Evolutionary conservation across 441 rosid genomes (phyloP).

Genomic region (Viola pubescens): DNA sequence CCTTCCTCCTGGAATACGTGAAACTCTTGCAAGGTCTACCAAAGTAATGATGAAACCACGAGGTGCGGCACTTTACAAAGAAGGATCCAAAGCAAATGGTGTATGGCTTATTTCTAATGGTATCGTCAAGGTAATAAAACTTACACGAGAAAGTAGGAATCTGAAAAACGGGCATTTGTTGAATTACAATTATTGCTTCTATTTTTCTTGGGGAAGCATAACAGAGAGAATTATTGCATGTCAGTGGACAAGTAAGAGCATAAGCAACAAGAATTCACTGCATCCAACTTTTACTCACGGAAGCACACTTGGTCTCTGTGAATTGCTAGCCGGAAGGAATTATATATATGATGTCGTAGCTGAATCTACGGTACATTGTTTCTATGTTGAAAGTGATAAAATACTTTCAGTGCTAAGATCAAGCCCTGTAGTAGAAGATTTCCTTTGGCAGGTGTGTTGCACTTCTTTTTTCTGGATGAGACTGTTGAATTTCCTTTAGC

Average conservation of each 20-base stretch:
- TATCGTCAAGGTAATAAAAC: constrained; percentile 58
- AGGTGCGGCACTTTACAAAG: constrained; percentile 65
- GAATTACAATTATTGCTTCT: background rate
- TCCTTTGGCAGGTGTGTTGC: constrained; percentile 79
- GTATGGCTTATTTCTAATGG: constrained; percentile 88
- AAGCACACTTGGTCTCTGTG: constrained; percentile 86
- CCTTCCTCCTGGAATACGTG: constrained; percentile 46
- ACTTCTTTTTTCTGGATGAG: background rate
- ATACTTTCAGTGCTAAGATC: constrained; percentile 48
- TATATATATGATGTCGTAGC: constrained; percentile 66
- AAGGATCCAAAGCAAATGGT: constrained; percentile 75
- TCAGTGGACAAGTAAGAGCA: constrained; percentile 78
- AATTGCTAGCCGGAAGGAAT: constrained; percentile 70
- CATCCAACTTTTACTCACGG: constrained; percentile 91
- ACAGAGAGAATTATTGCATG: constrained; percentile 20
- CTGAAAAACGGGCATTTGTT: background rate
- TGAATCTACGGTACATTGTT: constrained; percentile 71
- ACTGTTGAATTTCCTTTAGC: too few species aligned
- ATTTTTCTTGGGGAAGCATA: constrained; percentile 1
- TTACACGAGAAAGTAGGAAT: constrained; percentile 10
- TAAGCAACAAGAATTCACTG: constrained; percentile 60
- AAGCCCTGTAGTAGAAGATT: constrained; percentile 61
- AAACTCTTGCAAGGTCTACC: constrained; percentile 41
- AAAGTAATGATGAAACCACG: constrained; percentile 67
- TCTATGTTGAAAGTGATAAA: constrained; percentile 52